A percentile compares a stretch with the other conserved stretches of the same genome.
phyloP scores from a whole-genome alignment of 768 basidiomycete genomes.

The Collybiopsis confluens region DNA sequence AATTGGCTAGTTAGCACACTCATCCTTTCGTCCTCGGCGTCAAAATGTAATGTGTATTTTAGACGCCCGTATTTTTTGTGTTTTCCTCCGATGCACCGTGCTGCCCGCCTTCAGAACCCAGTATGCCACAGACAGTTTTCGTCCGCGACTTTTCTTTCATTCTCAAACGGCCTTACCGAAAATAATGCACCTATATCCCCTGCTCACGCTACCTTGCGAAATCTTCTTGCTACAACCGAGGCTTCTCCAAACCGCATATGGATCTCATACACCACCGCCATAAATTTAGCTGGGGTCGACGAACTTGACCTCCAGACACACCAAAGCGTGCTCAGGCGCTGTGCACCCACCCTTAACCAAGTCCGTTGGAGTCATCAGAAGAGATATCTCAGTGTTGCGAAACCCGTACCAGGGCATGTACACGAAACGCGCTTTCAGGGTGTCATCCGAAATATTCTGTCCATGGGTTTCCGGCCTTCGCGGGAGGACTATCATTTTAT shows the following conservation, averaged over 20 bases:
- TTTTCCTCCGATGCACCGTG: conserved; percentile 4
- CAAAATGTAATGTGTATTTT: conserved; percentile 3
- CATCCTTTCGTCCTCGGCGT: too few species aligned
- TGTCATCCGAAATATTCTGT: conserved; percentile 68
- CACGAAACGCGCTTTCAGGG: conserved; percentile 66
- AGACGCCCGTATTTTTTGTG: background rate
- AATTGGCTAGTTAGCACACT: too few species aligned
- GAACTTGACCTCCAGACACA: conserved; percentile 61
- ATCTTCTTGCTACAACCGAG: background rate
- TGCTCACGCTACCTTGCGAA: background rate
- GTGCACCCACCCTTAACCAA: conserved; percentile 42
- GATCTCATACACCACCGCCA: conserved; percentile 57
- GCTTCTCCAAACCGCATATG: conserved; percentile 52
- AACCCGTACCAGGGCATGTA: conserved; percentile 38
- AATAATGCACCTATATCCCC: background rate
- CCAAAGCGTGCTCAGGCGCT: conserved; percentile 64
- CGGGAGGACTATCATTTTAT: conserved; percentile 74
- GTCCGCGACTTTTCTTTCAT: background rate
- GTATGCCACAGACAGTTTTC: background rate
- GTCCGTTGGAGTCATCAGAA: conserved; percentile 43
- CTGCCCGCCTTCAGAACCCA: background rate
- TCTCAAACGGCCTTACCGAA: background rate
- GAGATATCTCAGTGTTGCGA: conserved; percentile 33
- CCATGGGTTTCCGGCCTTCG: conserved; percentile 40
- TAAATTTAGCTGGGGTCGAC: conserved; percentile 42